A percentile compares a stretch with the other conserved stretches of the same genome.
Evolutionary conservation across 2,329 filamentous ascomycete genomes (phyloP).

Genomic region (Xenosphaeropsis pyriputrescens): DNA sequence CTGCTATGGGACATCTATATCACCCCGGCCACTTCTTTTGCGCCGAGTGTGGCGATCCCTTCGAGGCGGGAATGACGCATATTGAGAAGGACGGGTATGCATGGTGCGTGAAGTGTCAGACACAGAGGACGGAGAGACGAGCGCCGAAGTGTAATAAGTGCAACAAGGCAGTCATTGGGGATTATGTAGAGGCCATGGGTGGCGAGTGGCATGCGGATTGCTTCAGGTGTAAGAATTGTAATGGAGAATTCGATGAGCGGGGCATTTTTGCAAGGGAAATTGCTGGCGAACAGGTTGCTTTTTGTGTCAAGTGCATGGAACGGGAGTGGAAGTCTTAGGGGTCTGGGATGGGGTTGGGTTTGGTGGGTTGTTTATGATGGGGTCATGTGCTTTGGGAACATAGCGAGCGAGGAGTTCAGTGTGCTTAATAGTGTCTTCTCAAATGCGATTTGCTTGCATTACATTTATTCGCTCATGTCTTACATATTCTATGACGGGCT

Average conservation of each 20-base stretch:
- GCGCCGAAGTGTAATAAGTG: constrained; percentile 83
- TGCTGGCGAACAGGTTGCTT: constrained; percentile 32
- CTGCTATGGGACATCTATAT: constrained; percentile 91
- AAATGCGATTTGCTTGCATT: too few species aligned
- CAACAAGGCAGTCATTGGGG: constrained; percentile 69
- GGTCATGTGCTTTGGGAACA: too few species aligned
- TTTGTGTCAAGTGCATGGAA: constrained; percentile 47
- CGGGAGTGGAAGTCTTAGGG: constrained; percentile 37
- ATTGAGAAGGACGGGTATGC: constrained; percentile 96
- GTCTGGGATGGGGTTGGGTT: too few species aligned
- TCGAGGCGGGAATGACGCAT: constrained; percentile 54
- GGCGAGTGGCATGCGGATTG: constrained; percentile 89
- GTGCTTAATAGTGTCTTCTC: too few species aligned
- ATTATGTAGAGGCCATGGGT: constrained; percentile 79
- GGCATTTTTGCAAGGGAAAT: constrained; percentile 48
- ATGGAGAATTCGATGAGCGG: constrained; percentile 46
- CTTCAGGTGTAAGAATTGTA: constrained; percentile 62
- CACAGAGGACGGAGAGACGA: constrained; percentile 75
- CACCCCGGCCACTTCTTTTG: constrained; percentile 98
- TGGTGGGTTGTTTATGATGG: too few species aligned
- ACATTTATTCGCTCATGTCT: too few species aligned
- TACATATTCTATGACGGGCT: too few species aligned
- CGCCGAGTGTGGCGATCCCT: constrained; percentile 94
- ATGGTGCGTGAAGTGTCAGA: constrained; percentile 91
- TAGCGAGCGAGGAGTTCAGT: too few species aligned